Percentiles rank a stretch among this genome's conserved stretches.
These are phyloP conservation scores for Omphalotus olearius DNA, from an alignment of 1,284 basidiomycete species.

Conservation along the genomic window DNA sequence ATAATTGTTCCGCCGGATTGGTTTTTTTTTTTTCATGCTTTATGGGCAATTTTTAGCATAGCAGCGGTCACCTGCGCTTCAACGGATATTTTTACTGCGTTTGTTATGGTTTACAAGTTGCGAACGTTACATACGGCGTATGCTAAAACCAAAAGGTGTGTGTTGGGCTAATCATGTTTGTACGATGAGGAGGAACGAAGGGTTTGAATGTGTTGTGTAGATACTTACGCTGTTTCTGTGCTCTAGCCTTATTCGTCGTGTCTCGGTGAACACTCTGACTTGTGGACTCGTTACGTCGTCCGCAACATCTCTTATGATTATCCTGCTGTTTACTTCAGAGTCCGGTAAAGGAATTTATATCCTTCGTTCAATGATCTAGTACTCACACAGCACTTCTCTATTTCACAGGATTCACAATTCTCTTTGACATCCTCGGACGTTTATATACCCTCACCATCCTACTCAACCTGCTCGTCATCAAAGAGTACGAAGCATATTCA, in stretches of 20 bases:
- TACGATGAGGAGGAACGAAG: too few species aligned
- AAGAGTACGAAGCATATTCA: too few species aligned
- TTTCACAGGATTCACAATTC: conserved; percentile 6
- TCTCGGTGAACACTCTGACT: conserved; percentile 7
- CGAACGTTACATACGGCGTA: conserved; percentile 1
- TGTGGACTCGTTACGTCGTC: conserved; percentile 8
- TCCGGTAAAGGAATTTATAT: not conserved
- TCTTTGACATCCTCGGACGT: conserved; percentile 10
- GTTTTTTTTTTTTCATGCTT: too few species aligned
- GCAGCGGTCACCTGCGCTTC: conserved; percentile 6
- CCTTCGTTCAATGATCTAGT: not conserved
- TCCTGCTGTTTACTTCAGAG: conserved; percentile 7
- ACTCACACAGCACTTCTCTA: not conserved
- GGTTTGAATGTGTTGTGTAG: too few species aligned
- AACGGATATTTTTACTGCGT: conserved; percentile 10
- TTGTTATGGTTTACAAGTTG: conserved; percentile 1
- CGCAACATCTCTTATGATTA: conserved; percentile 7
- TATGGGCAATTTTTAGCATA: not conserved
- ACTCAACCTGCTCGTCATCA: conserved; percentile 4
- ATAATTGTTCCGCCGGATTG: too few species aligned
- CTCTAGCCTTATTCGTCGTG: conserved; percentile 5
- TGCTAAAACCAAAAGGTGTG: conserved; percentile 6
- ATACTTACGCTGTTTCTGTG: not conserved
- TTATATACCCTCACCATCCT: conserved; percentile 13
- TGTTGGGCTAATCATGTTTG: too few species aligned